A percentile compares a stretch with the other conserved stretches of the same genome.
Conservation (phyloP, 1,139 yeast species). For the Kazachstania sp. region DNA sequence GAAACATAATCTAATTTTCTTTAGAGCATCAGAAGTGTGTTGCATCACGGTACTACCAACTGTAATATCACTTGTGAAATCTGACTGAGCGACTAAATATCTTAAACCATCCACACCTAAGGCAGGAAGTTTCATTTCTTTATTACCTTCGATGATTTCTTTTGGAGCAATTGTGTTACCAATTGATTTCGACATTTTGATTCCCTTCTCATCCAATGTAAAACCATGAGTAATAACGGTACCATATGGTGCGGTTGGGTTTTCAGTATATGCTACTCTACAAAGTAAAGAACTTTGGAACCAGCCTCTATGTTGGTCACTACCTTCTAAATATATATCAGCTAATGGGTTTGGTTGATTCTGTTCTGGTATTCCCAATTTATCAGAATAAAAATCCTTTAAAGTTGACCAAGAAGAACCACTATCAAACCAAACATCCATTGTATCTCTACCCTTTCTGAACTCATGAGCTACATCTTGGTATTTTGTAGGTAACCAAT, state of each 20-base stretch:
- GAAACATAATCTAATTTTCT: conserved; percentile 75
- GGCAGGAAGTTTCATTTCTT: conserved; percentile 46
- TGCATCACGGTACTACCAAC: conserved; percentile 65
- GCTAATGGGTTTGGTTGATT: conserved; percentile 39
- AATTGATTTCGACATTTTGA: conserved; percentile 87
- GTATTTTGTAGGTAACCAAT: conserved; percentile 63
- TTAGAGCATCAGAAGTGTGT: conserved; percentile 71
- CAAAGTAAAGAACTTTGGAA: conserved; percentile 89
- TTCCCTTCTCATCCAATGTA: conserved; percentile 73
- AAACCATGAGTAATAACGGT: conserved; percentile 88
- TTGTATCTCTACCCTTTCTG: conserved; percentile 72
- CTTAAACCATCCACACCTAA: conserved; percentile 89
- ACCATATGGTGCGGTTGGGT: conserved; percentile 54
- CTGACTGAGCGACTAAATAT: conserved; percentile 84
- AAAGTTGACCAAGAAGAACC: conserved; percentile 88
- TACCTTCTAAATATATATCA: conserved; percentile 84
- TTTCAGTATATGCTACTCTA: conserved; percentile 44
- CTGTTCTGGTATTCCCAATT: conserved; percentile 17
- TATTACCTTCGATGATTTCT: conserved; percentile 60
- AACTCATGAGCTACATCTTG: conserved; percentile 36
- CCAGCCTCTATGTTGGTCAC: conserved; percentile 99
- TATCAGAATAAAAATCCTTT: conserved; percentile 33
- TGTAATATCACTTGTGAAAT: conserved; percentile 71
- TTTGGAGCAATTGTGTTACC: conserved; percentile 74
- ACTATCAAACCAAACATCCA: conserved; percentile 99